Conservation (phyloP, 2,329 filamentous ascomycete species). For the Apiospora aurea region DNA sequence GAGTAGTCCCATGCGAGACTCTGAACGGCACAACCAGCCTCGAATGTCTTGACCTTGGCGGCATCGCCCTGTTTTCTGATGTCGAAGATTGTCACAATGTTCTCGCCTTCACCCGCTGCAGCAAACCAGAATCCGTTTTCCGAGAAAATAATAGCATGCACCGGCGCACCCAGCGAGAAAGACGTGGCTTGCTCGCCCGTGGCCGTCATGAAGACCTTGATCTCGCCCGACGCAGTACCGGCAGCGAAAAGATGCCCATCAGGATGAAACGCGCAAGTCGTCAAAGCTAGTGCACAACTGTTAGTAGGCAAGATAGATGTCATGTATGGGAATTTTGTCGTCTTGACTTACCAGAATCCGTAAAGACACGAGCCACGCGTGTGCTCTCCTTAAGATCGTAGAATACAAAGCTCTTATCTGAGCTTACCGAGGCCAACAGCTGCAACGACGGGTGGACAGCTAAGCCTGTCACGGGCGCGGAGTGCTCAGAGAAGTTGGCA, state of each 20-base stretch:
- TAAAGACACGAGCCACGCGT: conserved; percentile 79
- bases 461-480: conserved; percentile 79
- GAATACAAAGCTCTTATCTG: conserved; percentile 90
- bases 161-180: conserved; percentile 72
- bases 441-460: conserved; percentile 83
- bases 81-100: conserved; percentile 86
- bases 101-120: conserved; percentile 78
- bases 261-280: conserved; percentile 86
- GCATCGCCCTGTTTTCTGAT: conserved; percentile 89
- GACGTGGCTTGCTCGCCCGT: conserved; percentile 78
- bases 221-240: conserved; percentile 78
- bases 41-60: conserved; percentile 81
- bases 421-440: conserved; percentile 85
- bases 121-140: conserved; percentile 98
- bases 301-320: not conserved
- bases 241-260: conserved; percentile 94
- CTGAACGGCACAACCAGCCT: conserved; percentile 80
- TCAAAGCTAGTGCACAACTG: conserved; percentile 63
- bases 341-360: conserved; percentile 74
- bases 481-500: conserved; percentile 79
- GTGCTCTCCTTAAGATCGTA: conserved; percentile 78
- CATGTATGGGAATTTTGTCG: not conserved
- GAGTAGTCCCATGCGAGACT: conserved; percentile 91
- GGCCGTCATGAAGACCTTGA: conserved; percentile 90
- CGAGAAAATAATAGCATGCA: conserved; percentile 83